phyloP scores from a whole-genome alignment of 768 basidiomycete species.

The Mycena albidolilacea region DNA sequence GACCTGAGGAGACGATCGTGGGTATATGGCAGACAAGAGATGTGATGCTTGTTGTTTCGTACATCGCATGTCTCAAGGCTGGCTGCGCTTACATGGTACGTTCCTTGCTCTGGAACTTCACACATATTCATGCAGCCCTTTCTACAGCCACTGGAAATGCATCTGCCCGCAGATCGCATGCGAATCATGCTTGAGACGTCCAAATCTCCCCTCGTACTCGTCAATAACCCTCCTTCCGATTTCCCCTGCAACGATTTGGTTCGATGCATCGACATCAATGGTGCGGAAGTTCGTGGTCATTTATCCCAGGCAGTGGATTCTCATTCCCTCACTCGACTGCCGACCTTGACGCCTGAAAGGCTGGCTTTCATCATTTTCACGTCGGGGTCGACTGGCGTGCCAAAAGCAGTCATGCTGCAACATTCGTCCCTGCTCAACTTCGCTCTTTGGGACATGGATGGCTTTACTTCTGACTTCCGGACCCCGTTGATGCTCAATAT shows the following conservation, averaged over 20 bases:
- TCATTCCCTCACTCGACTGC: constrained; percentile 15
- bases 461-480: constrained; percentile 16
- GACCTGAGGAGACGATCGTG: constrained; percentile 10
- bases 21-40: constrained; percentile 17
- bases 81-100: constrained; percentile 14
- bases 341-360: constrained; percentile 13
- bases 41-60: constrained; percentile 18
- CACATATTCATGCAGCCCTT: constrained; percentile 12
- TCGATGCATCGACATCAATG: constrained; percentile 11
- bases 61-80: constrained; percentile 18
- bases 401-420: constrained; percentile 13
- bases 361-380: constrained; percentile 9
- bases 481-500: constrained; percentile 14
- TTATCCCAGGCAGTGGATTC: constrained; percentile 14
- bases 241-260: constrained; percentile 15
- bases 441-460: constrained; percentile 13
- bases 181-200: constrained; percentile 16
- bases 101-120: constrained; percentile 11
- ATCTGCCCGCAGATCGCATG: constrained; percentile 11
- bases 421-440: constrained; percentile 18
- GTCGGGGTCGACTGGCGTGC: constrained; percentile 13
- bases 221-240: constrained; percentile 14
- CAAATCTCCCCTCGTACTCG: constrained; percentile 12
- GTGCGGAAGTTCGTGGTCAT: constrained; percentile 7
- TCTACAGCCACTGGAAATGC: constrained; percentile 15